These are phyloP conservation scores for Chalciporus piperatoides DNA, from an alignment of 1,284 basidiomycete genomes.

Conservation along the genomic window DNA sequence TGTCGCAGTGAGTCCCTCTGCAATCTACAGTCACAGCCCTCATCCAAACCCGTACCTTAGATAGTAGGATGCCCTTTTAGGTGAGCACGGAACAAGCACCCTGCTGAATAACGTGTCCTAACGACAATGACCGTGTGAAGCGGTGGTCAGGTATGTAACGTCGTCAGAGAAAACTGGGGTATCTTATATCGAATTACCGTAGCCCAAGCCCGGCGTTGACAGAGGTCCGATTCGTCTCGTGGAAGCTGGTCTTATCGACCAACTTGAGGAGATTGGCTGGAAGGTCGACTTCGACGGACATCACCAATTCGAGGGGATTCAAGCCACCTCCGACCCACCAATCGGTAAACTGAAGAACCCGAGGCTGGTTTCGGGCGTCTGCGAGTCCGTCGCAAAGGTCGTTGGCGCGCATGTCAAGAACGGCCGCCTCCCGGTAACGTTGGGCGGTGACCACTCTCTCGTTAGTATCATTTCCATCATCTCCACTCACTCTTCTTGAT, in stretches of 20 bases:
- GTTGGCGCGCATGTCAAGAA: constrained; percentile 74
- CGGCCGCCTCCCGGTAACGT: constrained; percentile 83
- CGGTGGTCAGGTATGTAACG: constrained; percentile 50
- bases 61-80: constrained; percentile 76
- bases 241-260: constrained; percentile 75
- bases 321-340: constrained; percentile 65
- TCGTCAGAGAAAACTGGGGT: constrained; percentile 1
- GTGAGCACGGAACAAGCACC: constrained; percentile 35
- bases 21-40: neutral
- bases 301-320: constrained; percentile 83
- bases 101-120: neutral
- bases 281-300: constrained; percentile 85
- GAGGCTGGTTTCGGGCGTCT: constrained; percentile 80
- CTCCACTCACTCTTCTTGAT: constrained; percentile 7
- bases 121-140: constrained; percentile 34
- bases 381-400: constrained; percentile 71
- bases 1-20: constrained; percentile 30
- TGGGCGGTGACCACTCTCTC: constrained; percentile 97
- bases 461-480: constrained; percentile 42
- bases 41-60: constrained; percentile 34
- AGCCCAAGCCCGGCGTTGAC: constrained; percentile 85
- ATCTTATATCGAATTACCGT: constrained; percentile 14
- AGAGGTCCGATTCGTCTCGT: constrained; percentile 85
- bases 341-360: constrained; percentile 91
- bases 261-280: constrained; percentile 84